Conservation (phyloP, 179 eudicot species). For the Patellifolia procumbens region DNA sequence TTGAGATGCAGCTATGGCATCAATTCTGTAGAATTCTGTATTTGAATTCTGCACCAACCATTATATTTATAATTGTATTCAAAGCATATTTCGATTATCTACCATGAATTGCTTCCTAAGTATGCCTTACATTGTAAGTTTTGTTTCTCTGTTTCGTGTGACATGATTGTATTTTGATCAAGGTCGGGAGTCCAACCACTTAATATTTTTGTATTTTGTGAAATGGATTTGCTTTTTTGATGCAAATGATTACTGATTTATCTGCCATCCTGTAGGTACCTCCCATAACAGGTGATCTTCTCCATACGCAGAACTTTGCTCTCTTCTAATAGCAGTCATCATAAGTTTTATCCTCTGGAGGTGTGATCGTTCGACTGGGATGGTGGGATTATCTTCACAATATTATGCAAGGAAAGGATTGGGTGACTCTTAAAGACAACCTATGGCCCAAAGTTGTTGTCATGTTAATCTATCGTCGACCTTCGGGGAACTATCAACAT, state of each 20-base stretch:
- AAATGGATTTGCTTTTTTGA: neutral
- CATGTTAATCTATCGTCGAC: neutral
- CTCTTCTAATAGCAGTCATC: neutral
- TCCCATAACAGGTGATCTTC: neutral
- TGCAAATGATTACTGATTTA: neutral
- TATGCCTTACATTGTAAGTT: neutral
- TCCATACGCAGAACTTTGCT: neutral
- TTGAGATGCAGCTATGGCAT: too few relatives aligned
- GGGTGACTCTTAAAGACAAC: neutral
- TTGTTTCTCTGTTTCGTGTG: neutral
- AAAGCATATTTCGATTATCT: neutral
- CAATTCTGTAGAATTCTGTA: neutral
- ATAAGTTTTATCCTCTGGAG: neutral
- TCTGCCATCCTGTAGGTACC: neutral
- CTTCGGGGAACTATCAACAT: neutral
- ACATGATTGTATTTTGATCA: neutral
- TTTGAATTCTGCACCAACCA: neutral
- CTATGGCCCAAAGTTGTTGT: neutral
- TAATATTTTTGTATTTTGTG: neutral
- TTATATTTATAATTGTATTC: too few relatives aligned
- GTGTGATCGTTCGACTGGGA: neutral
- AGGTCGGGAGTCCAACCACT: neutral
- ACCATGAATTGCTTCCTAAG: neutral
- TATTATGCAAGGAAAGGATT: neutral
- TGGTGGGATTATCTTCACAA: neutral